Conservation (phyloP, 139 green algal genomes). For the Volvox reticuliferus region DNA sequence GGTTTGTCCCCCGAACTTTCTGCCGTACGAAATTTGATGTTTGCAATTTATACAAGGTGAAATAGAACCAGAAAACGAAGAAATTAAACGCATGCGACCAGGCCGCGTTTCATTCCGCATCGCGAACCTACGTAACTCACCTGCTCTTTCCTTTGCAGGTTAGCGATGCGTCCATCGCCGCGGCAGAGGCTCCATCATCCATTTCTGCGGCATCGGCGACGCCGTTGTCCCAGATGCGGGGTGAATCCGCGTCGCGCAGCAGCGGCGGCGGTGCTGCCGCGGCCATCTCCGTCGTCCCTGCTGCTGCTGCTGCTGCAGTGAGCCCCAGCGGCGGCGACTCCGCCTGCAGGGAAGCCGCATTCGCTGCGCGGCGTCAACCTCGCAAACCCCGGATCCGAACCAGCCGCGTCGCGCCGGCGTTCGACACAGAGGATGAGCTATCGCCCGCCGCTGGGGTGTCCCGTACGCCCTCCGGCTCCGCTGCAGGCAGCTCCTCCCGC, state of each 20-base stretch:
- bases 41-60: neutral
- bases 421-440: conserved; percentile 8
- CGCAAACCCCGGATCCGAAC: conserved; percentile 8
- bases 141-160: no score
- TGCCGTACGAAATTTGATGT: neutral
- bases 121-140: no score
- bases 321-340: no score
- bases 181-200: no score
- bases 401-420: neutral
- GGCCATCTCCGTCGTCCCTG: neutral
- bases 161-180: no score
- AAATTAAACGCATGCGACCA: no score
- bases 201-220: no score
- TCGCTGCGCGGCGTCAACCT: neutral
- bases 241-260: neutral
- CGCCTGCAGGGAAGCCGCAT: neutral
- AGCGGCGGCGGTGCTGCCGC: neutral
- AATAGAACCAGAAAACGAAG: no score
- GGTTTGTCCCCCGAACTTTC: neutral
- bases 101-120: no score
- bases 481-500: neutral
- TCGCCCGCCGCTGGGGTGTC: neutral
- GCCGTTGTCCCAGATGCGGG: no score
- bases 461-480: neutral
- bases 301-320: neutral